Conservation (phyloP, 192 early-diverging fungal species). For the Backusella tuberculispora region DNA sequence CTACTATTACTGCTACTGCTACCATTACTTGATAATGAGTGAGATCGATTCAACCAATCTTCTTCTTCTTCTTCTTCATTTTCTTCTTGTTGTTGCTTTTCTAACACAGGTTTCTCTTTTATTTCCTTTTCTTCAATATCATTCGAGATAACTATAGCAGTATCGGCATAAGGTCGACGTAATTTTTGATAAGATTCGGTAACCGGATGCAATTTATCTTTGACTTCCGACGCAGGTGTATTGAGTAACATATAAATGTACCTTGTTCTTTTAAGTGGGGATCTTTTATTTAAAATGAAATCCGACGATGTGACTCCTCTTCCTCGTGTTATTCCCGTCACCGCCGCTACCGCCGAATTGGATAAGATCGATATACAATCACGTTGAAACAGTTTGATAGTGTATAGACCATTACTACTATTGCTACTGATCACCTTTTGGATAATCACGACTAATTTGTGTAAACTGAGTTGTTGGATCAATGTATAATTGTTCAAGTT, state of each 20-base stretch:
- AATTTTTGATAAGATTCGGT: background rate
- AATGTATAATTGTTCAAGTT: background rate
- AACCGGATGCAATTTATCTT: slow-evolving; percentile 17
- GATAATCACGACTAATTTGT: background rate
- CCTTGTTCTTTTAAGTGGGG: slow-evolving; percentile 6
- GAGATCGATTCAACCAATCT: background rate
- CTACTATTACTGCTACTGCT: background rate
- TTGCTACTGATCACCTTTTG: background rate
- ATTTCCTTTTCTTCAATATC: background rate
- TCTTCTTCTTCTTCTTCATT: background rate
- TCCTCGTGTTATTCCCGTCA: background rate
- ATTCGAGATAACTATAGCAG: background rate
- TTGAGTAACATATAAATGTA: slow-evolving; percentile 28
- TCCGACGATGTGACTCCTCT: slow-evolving; percentile 4
- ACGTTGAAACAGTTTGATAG: slow-evolving; percentile 2
- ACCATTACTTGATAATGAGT: slow-evolving; percentile 4
- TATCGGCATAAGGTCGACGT: slow-evolving; percentile 26
- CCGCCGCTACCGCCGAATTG: background rate
- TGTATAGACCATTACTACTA: background rate
- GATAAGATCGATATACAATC: slow-evolving; percentile 5
- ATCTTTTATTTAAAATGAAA: background rate
- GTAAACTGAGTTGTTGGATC: background rate
- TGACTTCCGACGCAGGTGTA: slow-evolving; percentile 8
- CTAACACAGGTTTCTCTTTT: background rate
- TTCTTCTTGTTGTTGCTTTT: background rate